These are phyloP conservation scores for Choanephora cucurbitarum DNA, from an alignment of 371 early-diverging fungal species.

Conservation along the genomic window DNA sequence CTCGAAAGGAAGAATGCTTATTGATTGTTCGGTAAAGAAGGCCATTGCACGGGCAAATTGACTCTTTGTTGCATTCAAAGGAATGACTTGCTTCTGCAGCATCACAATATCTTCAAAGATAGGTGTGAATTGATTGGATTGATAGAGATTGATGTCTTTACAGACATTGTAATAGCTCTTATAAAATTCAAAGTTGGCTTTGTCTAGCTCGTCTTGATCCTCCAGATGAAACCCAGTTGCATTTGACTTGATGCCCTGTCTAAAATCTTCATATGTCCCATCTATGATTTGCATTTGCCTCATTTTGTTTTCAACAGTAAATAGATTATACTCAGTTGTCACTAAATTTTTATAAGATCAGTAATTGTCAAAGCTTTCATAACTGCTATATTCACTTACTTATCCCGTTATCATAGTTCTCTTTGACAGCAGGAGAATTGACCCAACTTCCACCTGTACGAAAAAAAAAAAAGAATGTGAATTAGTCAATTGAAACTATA, in stretches of 20 bases:
- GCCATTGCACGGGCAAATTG: no score
- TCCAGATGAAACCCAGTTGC: conserved; percentile 11
- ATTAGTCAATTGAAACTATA: no score
- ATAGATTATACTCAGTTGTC: no score
- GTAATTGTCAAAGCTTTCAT: no score
- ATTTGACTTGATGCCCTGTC: conserved; percentile 6
- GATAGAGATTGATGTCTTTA: conserved; percentile 43
- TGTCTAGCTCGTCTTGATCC: conserved; percentile 21
- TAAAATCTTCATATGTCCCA: conserved; percentile 23
- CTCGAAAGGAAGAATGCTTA: no score
- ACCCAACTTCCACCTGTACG: conserved; percentile 43
- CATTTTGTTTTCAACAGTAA: no score
- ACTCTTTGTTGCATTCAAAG: not conserved
- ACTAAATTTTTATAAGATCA: no score
- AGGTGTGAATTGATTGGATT: conserved; percentile 42
- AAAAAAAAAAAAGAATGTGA: no score
- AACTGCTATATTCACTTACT: not conserved
- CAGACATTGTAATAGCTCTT: conserved; percentile 52
- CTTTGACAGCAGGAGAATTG: conserved; percentile 8
- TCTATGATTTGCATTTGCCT: conserved; percentile 12
- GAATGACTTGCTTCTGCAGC: conserved; percentile 2
- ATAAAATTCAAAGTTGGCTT: conserved; percentile 43
- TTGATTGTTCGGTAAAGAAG: no score
- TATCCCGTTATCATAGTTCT: not conserved
- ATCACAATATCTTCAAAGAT: conserved; percentile 20